Evolutionary conservation across 2,329 filamentous ascomycete genomes (phyloP), one percentile per base, ranked within the genome.

Genomic region (Ilyonectria destructans): DNA sequence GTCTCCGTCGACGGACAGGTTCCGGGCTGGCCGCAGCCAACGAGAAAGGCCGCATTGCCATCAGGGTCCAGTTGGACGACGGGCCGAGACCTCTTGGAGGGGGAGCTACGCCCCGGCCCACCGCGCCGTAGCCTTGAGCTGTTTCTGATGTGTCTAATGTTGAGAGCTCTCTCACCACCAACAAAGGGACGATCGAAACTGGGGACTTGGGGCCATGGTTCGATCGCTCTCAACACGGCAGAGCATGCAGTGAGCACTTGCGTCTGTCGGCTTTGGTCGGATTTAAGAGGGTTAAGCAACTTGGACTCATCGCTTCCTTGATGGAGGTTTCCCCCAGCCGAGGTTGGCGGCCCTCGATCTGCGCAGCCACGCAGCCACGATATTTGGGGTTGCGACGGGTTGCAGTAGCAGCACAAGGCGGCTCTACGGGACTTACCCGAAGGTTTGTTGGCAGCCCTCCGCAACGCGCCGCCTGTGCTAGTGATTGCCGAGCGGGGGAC

Each of bases 41-140:
- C 73, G 73, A 75, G 70, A 67, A 70, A 56, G 67, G 57, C 29
- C 49, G 64, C 55, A 74, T 75, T 75, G 62, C 60, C 69, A 70
- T 75, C 69, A 74, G 69, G 65, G 62, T 69, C 58, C 33, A 55
- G 56, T 69, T 23, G 62, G 40, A 37, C 43, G 23, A 33, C 52
- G 54, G 40, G 40, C 40, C 40, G 40, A 43, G 40, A 43, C 40
- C 40, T n/a, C 8, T n/a, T n/a, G 40, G 40, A 33, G 31, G 8
- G 31, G 8, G 31, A 43, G 29, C 31, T 21, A 54, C 31, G 49
- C 49, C 23, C 46, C 46, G 46, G 46, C 46, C 46, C 46, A 49
- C 45, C 19, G n/a, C 12, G 40, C 19, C 19, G 45, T 15, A 21
- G 45, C 45, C 45, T 26, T 6, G 19, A 48, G 45, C 45, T 26